Base-by-base conservation (phyloP, 192 early-diverging fungal genomes). In the Coemansia furcata region DNA sequence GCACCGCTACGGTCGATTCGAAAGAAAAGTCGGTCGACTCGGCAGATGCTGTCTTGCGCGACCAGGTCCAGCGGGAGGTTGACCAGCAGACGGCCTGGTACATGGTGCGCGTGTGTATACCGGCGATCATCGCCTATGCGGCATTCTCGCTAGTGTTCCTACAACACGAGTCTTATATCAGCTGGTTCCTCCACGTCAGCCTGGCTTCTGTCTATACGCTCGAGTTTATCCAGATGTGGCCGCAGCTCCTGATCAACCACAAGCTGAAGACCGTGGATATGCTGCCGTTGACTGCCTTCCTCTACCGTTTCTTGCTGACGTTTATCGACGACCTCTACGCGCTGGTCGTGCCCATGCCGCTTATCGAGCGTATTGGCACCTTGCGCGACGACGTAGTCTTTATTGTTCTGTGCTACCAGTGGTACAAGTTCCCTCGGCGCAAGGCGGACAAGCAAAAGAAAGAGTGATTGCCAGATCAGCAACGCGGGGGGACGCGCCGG, bases 321-420 rank as follows among this genome's bases (percentile, higher is more conserved):
- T 87, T 87, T 63, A 80, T 83, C 57, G 86, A 87, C 68, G 86
- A 87, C 36, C 74, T 87, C 37, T 87, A 84, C 61, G 85, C 86
- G 21, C 71, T 87, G n/a, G 80, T 85, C 21, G 84, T 87, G 26
- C 84, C 85, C n/a, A 86, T 86, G 85, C 82, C 85, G 44, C 66
- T 79, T 21, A 68, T 86, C 21, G 79, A 84, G 60, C 82, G 86
- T n/a, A 78, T 85, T n/a, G 79, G 82, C 46, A 80, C 84, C 15
- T 71, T 87, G 62, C 73, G 84, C 21, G 86, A 87, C 62, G 86
- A 87, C 47, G 70, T 85, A 0, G 78, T 87, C 29, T 87, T 87
- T 72, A 38, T 87, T 23, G 76, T 84, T 19, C 73, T 85, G 10
- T 72, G 83, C 63, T 85, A 80, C 65, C 86, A 87, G 55, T 84